Evolutionary conservation across 2,329 filamentous ascomycete species (phyloP).

Genomic region (Allantophomopsis lycopodina): DNA sequence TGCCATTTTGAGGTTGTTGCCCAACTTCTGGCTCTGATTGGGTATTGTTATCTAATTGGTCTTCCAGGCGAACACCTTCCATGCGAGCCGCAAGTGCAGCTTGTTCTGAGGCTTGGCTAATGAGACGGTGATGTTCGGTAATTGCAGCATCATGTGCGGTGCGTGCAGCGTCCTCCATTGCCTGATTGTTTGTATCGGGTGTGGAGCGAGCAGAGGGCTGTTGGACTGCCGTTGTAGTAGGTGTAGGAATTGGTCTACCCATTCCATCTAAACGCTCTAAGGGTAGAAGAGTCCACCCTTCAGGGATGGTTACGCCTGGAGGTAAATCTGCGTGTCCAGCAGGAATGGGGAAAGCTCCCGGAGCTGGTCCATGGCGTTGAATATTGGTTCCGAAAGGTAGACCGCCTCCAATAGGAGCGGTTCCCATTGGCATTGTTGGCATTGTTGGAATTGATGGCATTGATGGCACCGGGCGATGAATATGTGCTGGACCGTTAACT

Average conservation of each 20-base stretch:
- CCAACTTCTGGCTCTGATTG: too few species aligned
- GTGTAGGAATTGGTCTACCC: neutral
- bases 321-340: slow-evolving; percentile 47
- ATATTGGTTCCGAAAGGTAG: neutral
- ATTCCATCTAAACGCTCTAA: slow-evolving; percentile 30
- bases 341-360: slow-evolving; percentile 36
- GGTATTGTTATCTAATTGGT: too few species aligned
- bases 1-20: too few species aligned
- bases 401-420: neutral
- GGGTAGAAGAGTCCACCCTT: slow-evolving; percentile 51
- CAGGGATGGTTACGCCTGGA: slow-evolving; percentile 47
- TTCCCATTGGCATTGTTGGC: neutral
- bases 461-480: neutral
- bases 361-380: slow-evolving; percentile 30
- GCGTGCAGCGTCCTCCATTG: neutral
- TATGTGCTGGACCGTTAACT: slow-evolving; percentile 6
- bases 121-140: too few species aligned
- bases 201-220: neutral
- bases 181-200: neutral
- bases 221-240: neutral
- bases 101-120: too few species aligned
- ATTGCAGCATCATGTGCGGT: too few species aligned
- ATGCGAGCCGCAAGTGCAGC: too few species aligned
- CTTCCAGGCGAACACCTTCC: too few species aligned
- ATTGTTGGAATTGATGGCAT: too few species aligned